Conservation (phyloP, 2,329 filamentous ascomycete species). For the Pseudodiploospora longispora region DNA sequence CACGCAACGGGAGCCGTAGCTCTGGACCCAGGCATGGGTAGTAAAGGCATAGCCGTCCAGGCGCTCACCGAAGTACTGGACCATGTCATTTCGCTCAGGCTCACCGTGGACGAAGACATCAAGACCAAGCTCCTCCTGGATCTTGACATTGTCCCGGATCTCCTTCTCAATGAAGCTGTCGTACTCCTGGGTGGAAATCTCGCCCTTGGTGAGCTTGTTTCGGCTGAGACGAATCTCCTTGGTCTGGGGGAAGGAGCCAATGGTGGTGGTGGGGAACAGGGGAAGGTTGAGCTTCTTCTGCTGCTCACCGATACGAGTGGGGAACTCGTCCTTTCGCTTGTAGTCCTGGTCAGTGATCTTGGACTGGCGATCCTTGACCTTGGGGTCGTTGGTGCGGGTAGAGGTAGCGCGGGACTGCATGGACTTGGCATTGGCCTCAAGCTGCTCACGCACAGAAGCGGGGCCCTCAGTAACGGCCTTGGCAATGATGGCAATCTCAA, state of each 20-base stretch:
- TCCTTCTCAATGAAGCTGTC: constrained; percentile 99
- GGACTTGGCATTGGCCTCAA: constrained; percentile 96
- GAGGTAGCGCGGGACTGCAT: constrained; percentile 86
- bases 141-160: constrained; percentile 88
- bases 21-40: constrained; percentile 98
- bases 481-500: constrained; percentile 84
- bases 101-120: constrained; percentile 98
- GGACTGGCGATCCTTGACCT: constrained; percentile 93
- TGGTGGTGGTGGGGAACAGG: constrained; percentile 97
- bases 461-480: constrained; percentile 95
- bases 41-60: constrained; percentile 97
- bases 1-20: constrained; percentile 96
- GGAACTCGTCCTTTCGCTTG: constrained; percentile 88
- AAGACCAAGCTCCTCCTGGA: constrained; percentile 95
- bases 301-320: constrained; percentile 76
- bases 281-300: constrained; percentile 89
- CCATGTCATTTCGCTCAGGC: constrained; percentile 99
- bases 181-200: constrained; percentile 87
- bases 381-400: constrained; percentile 90
- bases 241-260: constrained; percentile 98
- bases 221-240: constrained; percentile 95
- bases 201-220: constrained; percentile 98
- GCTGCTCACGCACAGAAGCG: constrained; percentile 74
- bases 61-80: constrained; percentile 99
- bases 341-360: constrained; percentile 79